Evolutionary conservation across 352 stramenopile species (phyloP).

Genomic region (Globisporangium heterothallicum): DNA sequence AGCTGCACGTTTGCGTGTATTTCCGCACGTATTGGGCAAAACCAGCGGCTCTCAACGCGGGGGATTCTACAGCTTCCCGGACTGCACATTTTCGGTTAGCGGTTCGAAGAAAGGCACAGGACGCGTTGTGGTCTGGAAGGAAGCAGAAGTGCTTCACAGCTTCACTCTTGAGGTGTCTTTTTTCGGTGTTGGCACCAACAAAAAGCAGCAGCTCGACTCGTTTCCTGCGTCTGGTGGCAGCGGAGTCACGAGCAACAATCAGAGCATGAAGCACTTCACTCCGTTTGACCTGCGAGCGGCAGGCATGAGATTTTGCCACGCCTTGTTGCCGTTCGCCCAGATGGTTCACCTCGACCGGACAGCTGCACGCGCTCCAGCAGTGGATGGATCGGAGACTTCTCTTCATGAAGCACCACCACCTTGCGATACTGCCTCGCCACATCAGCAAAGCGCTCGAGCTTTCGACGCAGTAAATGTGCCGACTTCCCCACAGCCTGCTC

Average conservation of each 20-base stretch:
- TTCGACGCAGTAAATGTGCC: not conserved
- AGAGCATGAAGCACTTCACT: constrained; percentile 34
- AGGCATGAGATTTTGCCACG: constrained; percentile 46
- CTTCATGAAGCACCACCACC: not conserved
- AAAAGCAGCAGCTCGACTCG: constrained; percentile 16
- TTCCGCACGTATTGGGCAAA: constrained; percentile 67
- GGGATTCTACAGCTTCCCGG: constrained; percentile 57
- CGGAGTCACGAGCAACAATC: not conserved
- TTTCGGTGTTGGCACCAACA: constrained; percentile 45
- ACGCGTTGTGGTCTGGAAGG: constrained; percentile 59
- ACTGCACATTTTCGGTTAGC: constrained; percentile 71
- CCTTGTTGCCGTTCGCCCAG: constrained; percentile 56
- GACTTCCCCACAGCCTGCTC: not conserved
- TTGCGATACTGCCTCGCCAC: not conserved
- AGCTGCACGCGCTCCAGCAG: not conserved
- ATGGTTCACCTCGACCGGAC: constrained; percentile 40
- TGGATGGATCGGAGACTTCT: not conserved
- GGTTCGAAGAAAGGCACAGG: constrained; percentile 55
- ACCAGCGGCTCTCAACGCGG: constrained; percentile 29
- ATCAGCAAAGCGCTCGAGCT: not conserved
- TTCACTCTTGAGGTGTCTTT: constrained; percentile 80
- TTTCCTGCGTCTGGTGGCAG: not conserved
- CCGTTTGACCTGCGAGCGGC: constrained; percentile 43
- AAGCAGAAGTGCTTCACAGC: constrained; percentile 63
- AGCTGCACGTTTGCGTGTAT: constrained; percentile 51